Evolutionary conservation across 495 filamentous ascomycete species (phyloP).

Genomic region (Xanthoparmelia taractica): DNA sequence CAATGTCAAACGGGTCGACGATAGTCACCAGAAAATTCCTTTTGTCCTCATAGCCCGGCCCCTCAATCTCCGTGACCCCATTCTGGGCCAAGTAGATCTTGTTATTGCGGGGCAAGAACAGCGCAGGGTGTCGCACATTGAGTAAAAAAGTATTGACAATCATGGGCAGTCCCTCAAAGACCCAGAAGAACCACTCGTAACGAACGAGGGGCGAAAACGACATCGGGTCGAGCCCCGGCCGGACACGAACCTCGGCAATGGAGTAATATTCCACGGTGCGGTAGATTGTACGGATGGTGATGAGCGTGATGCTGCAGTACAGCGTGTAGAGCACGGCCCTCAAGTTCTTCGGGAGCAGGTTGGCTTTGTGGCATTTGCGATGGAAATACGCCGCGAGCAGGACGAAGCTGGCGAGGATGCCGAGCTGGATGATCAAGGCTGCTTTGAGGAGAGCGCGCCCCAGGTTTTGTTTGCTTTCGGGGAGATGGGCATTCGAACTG

Average conservation of each 20-base stretch:
- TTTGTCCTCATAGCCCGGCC: constrained; percentile 55
- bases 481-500: constrained; percentile 37
- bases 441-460: constrained; percentile 58
- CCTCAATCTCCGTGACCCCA: constrained; percentile 56
- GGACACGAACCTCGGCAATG: constrained; percentile 36
- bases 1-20: constrained; percentile 60
- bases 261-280: constrained; percentile 57
- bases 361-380: constrained; percentile 44
- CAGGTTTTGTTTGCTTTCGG: constrained; percentile 38
- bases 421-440: constrained; percentile 58
- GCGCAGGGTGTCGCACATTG: constrained; percentile 56
- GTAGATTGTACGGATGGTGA: constrained; percentile 57
- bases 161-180: constrained; percentile 63
- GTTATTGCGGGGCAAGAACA: constrained; percentile 52
- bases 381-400: constrained; percentile 53
- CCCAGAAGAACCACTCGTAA: constrained; percentile 66
- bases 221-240: constrained; percentile 28
- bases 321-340: constrained; percentile 51
- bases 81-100: constrained; percentile 58
- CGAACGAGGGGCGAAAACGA: constrained; percentile 48
- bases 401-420: constrained; percentile 55
- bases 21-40: constrained; percentile 48
- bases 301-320: constrained; percentile 53
- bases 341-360: constrained; percentile 49
- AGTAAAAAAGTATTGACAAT: constrained; percentile 51